A percentile compares a stretch with the other conserved stretches of the same genome.
These are phyloP conservation scores for Chenopodium formosanum DNA, from an alignment of 148 eudicot genomes.

Conservation along the genomic window DNA sequence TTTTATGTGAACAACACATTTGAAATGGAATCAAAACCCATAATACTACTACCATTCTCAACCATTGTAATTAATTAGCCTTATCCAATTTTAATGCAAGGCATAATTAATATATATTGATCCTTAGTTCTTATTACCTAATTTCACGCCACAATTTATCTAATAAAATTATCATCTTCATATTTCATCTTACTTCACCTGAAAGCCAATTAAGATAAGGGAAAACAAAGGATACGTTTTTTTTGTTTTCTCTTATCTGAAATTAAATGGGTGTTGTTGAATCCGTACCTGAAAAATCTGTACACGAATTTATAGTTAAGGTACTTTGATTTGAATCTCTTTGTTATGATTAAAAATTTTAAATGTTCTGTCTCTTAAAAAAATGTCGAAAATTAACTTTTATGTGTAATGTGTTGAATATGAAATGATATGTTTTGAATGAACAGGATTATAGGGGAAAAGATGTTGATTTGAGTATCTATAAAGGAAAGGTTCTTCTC, in stretches of 20 bases:
- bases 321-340: conserved; percentile 11
- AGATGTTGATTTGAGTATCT: conserved; percentile 68
- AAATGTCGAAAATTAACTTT: not conserved
- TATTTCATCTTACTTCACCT: not conserved
- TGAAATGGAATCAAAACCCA: not conserved
- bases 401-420: not conserved
- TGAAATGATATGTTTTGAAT: not conserved
- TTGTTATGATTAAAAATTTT: not conserved
- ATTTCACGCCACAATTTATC: not conserved
- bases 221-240: conserved; percentile 2
- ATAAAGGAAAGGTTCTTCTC: conserved; percentile 82
- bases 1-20: not conserved
- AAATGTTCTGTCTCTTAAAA: not conserved
- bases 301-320: conserved; percentile 74
- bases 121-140: not conserved
- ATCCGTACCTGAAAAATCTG: conserved; percentile 57
- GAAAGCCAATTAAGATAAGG: not conserved
- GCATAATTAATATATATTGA: not conserved
- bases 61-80: not conserved
- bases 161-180: not conserved
- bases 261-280: conserved; percentile 64
- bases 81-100: not conserved
- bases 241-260: not conserved
- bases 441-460: conserved; percentile 60
- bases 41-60: not conserved